Evolutionary conservation across 2,329 filamentous ascomycete genomes (phyloP), one percentile per base, ranked within the genome.

Genomic region (Ceratocystis destructans): DNA sequence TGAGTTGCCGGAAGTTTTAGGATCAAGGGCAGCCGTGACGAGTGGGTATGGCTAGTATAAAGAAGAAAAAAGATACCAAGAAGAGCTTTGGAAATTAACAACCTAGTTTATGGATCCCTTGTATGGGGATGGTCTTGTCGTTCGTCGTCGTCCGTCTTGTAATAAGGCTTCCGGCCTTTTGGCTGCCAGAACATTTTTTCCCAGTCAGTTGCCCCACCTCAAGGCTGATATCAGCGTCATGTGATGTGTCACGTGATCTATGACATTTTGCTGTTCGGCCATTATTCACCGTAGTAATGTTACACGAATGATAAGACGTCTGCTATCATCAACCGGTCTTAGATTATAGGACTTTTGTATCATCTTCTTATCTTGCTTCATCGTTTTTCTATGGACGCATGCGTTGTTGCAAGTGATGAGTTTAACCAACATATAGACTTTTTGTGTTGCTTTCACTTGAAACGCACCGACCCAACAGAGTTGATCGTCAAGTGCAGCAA

Each of bases 61-160:
- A 55, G n/a, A 41, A 33, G 7, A n/a, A 31, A 22, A 59, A 25
- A 15, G 37, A 28, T n/a, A 31, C 10, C 41, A 25, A 25, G 8
- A 44, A 74, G 44, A 37, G 22, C 15, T 53, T 53, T 41, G 37
- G 4, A 15, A 41, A 12, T 41, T 12, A 15, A 41, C 3, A 41
- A 41, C 15, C 37, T 41, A 41, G 12, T 41, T 41, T 41, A 41
- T 15, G 37, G 12, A 15, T 41, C 37, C 37, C 37, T 41, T 41
- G 37, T 41, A 41, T 15, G 37, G 37, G 37, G 37, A 7, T 44
- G 12, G 22, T 53, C 10, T 53, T 53, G 55, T 28, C 28, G 28
- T 28, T 28, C 50, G 50, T 55, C 50, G 50, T 55, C 50, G 46
- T 48, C 28, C 48, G 48, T 53, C 48, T 53, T 25, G 55, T 59